phyloP scores from a whole-genome alignment of 495 filamentous ascomycete genomes.

The Usnea hakonensis region DNA sequence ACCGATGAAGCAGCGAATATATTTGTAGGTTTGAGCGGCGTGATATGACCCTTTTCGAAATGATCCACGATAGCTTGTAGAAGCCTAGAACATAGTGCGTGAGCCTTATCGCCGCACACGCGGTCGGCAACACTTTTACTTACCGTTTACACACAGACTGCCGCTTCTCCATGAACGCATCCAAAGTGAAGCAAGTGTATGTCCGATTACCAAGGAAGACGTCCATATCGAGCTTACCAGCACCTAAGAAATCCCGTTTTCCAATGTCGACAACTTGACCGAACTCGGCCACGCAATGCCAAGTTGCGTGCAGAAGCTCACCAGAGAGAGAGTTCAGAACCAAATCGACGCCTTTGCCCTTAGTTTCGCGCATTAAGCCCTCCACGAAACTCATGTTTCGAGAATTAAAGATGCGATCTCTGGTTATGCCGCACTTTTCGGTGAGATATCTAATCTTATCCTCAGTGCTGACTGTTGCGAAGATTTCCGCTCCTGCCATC shows the following conservation, averaged over 20 bases:
- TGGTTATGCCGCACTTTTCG: constrained; percentile 28
- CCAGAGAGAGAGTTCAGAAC: constrained; percentile 47
- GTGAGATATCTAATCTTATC: constrained; percentile 35
- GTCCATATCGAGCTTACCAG: background rate
- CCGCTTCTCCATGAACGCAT: no score
- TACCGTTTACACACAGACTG: background rate
- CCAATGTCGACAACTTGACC: constrained; percentile 50
- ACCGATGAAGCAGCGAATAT: constrained; percentile 29
- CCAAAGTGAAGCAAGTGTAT: constrained; percentile 5
- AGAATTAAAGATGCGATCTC: constrained; percentile 44
- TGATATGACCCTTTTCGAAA: constrained; percentile 7
- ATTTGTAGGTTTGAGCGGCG: constrained; percentile 18
- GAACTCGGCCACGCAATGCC: constrained; percentile 48
- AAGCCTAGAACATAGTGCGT: background rate
- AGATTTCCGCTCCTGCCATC: constrained; percentile 26
- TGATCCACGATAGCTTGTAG: constrained; percentile 3
- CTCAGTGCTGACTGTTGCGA: constrained; percentile 36
- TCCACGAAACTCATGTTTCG: constrained; percentile 36
- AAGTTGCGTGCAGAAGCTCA: constrained; percentile 41
- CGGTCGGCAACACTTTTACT: background rate
- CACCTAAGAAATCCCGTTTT: constrained; percentile 29
- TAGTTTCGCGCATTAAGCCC: constrained; percentile 39
- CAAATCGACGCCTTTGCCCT: constrained; percentile 46
- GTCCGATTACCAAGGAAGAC: constrained; percentile 21
- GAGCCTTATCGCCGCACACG: constrained; percentile 10